phyloP scores from a whole-genome alignment of 2,329 filamentous ascomycete species.

The Seiridium unicorne region DNA sequence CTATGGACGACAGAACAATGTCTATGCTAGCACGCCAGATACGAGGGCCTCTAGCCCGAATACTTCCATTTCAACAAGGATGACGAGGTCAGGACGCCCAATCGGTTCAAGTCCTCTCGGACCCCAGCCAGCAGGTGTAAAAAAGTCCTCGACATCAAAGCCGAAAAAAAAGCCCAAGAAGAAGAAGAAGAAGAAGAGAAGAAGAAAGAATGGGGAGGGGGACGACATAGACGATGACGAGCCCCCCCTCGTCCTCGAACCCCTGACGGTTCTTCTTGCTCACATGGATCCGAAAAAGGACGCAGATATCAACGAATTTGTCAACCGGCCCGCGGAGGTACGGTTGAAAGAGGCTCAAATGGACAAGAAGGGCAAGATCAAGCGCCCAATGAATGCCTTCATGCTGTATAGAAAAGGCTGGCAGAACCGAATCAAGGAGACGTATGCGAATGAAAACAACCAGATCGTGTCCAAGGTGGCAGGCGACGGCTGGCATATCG shows the following conservation, averaged over 20 bases:
- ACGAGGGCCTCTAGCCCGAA: slow-evolving; percentile 48
- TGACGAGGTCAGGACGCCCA: slow-evolving; percentile 34
- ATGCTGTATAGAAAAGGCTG: slow-evolving; percentile 96
- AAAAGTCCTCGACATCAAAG: slow-evolving; percentile 36
- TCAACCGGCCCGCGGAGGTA: slow-evolving; percentile 66
- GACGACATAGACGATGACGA: slow-evolving; percentile 36
- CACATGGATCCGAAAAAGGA: slow-evolving; percentile 61
- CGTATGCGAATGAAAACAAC: slow-evolving; percentile 85
- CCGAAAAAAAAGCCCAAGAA: slow-evolving; percentile 38
- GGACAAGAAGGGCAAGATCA: slow-evolving; percentile 74
- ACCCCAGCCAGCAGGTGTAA: slow-evolving; percentile 26
- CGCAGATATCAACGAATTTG: slow-evolving; percentile 77
- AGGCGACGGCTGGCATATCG: slow-evolving; percentile 81
- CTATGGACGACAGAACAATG: not conserved
- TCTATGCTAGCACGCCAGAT: slow-evolving; percentile 46
- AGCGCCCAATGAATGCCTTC: slow-evolving; percentile 95
- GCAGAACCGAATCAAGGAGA: slow-evolving; percentile 80
- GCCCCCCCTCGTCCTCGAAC: slow-evolving; percentile 57
- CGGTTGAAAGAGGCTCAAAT: slow-evolving; percentile 59
- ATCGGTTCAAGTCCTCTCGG: slow-evolving; percentile 24
- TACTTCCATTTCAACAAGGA: slow-evolving; percentile 21
- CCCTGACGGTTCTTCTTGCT: slow-evolving; percentile 70
- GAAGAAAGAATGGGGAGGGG: slow-evolving; percentile 38
- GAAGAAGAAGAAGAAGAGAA: slow-evolving; percentile 26
- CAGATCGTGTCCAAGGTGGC: slow-evolving; percentile 88